Base-by-base conservation (phyloP, 768 basidiomycete genomes). In the Trametes sanguinea region DNA sequence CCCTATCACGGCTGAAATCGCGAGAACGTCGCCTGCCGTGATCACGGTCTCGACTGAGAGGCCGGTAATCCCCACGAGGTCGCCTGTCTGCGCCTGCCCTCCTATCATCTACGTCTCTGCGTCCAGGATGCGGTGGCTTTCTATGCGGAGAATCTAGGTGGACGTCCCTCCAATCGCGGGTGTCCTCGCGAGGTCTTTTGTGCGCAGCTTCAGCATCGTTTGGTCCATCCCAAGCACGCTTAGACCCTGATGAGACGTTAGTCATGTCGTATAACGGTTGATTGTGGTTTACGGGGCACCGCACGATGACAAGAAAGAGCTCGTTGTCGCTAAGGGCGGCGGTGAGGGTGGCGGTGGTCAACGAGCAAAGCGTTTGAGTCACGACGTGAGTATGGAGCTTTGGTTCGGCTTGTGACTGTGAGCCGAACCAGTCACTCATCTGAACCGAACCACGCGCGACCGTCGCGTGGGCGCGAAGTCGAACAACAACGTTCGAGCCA, bases 181-280 rank as follows among this genome's bases (percentile, higher is more conserved):
- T 76, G 33, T 86, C 86, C 32, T 83, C 81, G 63, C 77, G 80
- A 47, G 78, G 77, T 66, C 87, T 80, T 73, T 90, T 90, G 69
- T 82, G 68, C 47, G 75, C 22, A 22, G 22, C 65, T 51, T 77
- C 75, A 57, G 67, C 58, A 61, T 76, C 75, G 66, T 79, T 77
- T 63, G 67, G 71, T 63, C 82, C 86, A 70, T 90, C 88, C 86
- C 85, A 85, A 65, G 86, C 77, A 75, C 90, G 88, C 87, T 92
- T 92, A 74, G 82, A 80, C 81, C 90, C 90, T 91, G 90, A 82
- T 80, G 86, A 79, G 73, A 85, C 76, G 84, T 92, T 89, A 91
- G 90, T 85, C 88, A 91, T 82, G 64, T 83, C 70, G 72, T 68
- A 45, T 50, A 66, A 47, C 35, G 57, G 62, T 65, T 61, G 68